phyloP scores from a whole-genome alignment of 2,329 filamentous ascomycete species.

The Aureobasidium sp. region DNA sequence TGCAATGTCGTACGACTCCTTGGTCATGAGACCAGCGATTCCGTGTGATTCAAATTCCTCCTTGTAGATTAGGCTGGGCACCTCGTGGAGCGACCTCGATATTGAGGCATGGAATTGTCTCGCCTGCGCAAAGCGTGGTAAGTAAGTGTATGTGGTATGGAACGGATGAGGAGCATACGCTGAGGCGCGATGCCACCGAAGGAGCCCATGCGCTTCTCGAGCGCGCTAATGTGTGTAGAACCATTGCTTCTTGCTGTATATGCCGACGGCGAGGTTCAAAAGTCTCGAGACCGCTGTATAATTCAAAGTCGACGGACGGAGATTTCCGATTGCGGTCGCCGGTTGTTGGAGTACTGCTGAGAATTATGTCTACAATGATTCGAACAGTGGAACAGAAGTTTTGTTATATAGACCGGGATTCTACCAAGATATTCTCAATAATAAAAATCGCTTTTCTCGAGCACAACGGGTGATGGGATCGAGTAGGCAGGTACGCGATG shows the following conservation, averaged over 20 bases:
- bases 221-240: slow-evolving; percentile 11
- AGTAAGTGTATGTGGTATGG: not conserved
- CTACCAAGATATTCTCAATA: not conserved
- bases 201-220: slow-evolving; percentile 7
- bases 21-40: slow-evolving; percentile 54
- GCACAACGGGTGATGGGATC: not conserved
- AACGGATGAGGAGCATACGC: not conserved
- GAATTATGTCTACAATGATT: not conserved
- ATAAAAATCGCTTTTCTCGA: not conserved
- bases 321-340: not conserved
- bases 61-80: slow-evolving; percentile 14
- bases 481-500: not conserved
- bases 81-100: slow-evolving; percentile 7
- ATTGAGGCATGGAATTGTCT: slow-evolving; percentile 13
- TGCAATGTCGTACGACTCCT: slow-evolving; percentile 63
- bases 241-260: slow-evolving; percentile 5
- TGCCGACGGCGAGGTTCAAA: slow-evolving; percentile 1
- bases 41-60: slow-evolving; percentile 11
- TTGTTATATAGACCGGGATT: not conserved
- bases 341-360: not conserved
- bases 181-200: not conserved
- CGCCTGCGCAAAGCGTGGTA: not conserved
- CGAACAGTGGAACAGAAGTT: not conserved
- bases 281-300: not conserved
- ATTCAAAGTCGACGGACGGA: not conserved